Base-by-base conservation (phyloP, 2,329 filamentous ascomycete genomes). In the Fusarium staphyleae region DNA sequence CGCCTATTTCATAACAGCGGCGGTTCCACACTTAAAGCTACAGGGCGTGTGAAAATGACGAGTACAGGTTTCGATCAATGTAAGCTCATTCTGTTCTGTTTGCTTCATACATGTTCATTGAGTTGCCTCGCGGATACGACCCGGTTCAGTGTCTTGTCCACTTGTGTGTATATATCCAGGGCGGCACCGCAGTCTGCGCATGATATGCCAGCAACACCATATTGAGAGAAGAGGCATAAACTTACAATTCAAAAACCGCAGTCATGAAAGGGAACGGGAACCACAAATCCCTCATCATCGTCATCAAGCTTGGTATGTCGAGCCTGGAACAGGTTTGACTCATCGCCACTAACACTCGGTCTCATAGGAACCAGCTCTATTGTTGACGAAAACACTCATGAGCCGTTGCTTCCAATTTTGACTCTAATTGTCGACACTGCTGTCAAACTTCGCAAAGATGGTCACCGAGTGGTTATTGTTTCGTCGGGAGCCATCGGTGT, bases 401-500 rank as follows among this genome's bases (percentile, higher is more conserved):
- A 97, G 70, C 95, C 95, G 3, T 84, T 97, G 29, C 83, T 99
- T 32, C 95, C 93, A 4, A 96, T 92, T 65, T 80, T 99, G 50
- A 93, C 90, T 55, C 80, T 93, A 55, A 97, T 99, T 62, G 95
- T 98, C 61, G 92, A 98, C 76, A 98, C 95, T 15, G 92, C 91
- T 12, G 89, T 93, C 47, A 90, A 87, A 69, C 81, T 99, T 35
- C 87, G 87, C 63, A 89, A 93, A 74, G 89, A 96, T 86, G 95
- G 95, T 42, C 93, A 99, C 74, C 87, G 88, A 66, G 95, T 99
- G 44, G 88, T 99, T 73, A 90, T 99, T 62, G 96, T 98, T 60
- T 99, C 95, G 3, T 99, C 95, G 0, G 95, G 95, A 55, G 95
- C 95, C 72, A 96, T 99, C 74, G 95, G 93, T 52, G 92, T 99